These are phyloP conservation scores for Trichoderma orchidacearum DNA, from an alignment of 495 filamentous ascomycete genomes.

Conservation along the genomic window DNA sequence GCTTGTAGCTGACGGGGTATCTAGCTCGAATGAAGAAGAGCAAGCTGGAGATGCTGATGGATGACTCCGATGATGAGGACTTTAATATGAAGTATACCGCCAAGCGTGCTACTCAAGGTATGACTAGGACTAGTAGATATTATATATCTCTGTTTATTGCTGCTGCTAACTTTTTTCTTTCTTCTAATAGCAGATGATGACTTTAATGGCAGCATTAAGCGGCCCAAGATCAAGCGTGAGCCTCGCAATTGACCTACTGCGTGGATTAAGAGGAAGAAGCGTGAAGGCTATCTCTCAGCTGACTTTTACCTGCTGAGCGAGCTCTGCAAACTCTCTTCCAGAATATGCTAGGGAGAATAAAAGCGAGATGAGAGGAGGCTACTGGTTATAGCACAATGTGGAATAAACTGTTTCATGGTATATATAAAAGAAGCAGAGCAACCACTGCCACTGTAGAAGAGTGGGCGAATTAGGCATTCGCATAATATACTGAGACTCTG, in stretches of 20 bases:
- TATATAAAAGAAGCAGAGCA: no score
- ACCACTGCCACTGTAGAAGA: no score
- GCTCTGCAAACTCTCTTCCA: no score
- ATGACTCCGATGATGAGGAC: background rate
- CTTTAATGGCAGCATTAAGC: background rate
- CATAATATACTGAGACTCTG: no score
- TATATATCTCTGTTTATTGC: no score
- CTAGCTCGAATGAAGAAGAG: background rate
- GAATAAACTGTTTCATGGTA: no score
- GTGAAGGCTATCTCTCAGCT: background rate
- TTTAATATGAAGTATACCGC: background rate
- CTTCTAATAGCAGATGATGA: background rate
- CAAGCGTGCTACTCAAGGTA: background rate
- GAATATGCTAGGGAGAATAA: no score
- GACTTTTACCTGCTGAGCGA: no score
- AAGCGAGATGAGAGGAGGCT: no score
- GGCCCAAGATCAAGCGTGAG: background rate
- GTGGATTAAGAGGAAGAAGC: background rate
- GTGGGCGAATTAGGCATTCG: no score
- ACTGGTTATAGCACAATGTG: no score
- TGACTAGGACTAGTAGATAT: background rate
- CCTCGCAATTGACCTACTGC: background rate
- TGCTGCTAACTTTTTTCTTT: no score
- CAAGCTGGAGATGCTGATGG: background rate
- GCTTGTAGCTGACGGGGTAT: background rate